Percentiles rank a stretch among this genome's conserved stretches.
Evolutionary conservation across 176 grass and related monocot genomes (phyloP).

Genomic region (Musa troglodytarum): DNA sequence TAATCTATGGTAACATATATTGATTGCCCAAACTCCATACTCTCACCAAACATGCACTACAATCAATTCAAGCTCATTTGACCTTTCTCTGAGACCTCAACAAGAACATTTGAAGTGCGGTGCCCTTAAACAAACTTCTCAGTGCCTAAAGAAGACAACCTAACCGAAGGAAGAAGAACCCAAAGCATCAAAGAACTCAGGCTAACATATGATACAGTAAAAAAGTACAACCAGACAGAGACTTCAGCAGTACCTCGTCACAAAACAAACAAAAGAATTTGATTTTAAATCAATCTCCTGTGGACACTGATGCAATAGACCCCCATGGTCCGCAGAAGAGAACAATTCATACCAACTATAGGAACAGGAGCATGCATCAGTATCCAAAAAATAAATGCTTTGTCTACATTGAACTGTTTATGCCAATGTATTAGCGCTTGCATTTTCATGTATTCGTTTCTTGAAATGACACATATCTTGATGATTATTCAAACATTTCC

Average conservation of each 20-base stretch:
- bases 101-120: too few relatives aligned
- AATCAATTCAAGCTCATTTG: too few relatives aligned
- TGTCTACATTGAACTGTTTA: neutral
- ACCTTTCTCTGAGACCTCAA: too few relatives aligned
- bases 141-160: too few relatives aligned
- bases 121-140: too few relatives aligned
- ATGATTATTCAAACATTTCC: neutral
- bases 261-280: neutral
- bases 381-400: neutral
- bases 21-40: too few relatives aligned
- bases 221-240: neutral
- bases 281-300: neutral
- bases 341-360: neutral
- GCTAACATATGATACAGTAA: neutral
- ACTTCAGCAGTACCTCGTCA: neutral
- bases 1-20: too few relatives aligned
- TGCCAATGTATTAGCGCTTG: neutral
- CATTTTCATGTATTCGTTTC: neutral
- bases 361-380: neutral
- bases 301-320: neutral
- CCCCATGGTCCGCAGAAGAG: neutral
- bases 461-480: neutral
- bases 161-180: too few relatives aligned
- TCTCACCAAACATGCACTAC: too few relatives aligned
- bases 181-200: too few relatives aligned